Base-by-base conservation (phyloP, 192 early-diverging fungal genomes). In the Gryganskiella cystojenkinii region DNA sequence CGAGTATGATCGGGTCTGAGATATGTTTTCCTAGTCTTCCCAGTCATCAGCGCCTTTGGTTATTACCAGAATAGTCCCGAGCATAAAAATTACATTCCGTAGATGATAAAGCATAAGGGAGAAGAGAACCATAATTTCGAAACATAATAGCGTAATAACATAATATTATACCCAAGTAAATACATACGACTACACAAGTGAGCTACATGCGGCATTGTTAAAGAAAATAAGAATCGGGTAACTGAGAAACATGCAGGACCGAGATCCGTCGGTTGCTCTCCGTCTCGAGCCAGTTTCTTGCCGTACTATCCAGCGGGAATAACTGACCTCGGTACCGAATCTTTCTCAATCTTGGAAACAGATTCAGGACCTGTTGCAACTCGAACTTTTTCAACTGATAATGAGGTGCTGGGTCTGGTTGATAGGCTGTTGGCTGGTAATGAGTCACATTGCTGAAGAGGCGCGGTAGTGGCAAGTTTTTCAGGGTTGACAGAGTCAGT, bases 1-100 rank as follows among this genome's bases (percentile, higher is more conserved):
- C 14, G 72, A 76, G 35, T 63, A 62, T 51, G 72, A 67, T 27
- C 58, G 59, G 0, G 37, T 67, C 1, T 76, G 33, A 51, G 24
- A 55, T n/a, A n/a, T n/a, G n/a, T n/a, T n/a, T n/a, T n/a, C n/a
- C n/a, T n/a, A n/a, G n/a, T n/a, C n/a, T n/a, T n/a, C n/a, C n/a
- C n/a, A n/a, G n/a, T n/a, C n/a, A n/a, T n/a, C n/a, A n/a, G n/a
- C n/a, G n/a, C n/a, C n/a, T n/a, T n/a, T n/a, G n/a, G n/a, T n/a
- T n/a, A n/a, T n/a, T n/a, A n/a, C n/a, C n/a, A n/a, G n/a, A n/a
- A n/a, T n/a, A n/a, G n/a, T n/a, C n/a, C n/a, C n/a, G n/a, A n/a
- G n/a, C n/a, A n/a, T n/a, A n/a, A n/a, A n/a, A n/a, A n/a, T n/a
- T n/a, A n/a, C n/a, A n/a, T n/a, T n/a, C n/a, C n/a, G n/a, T n/a